Percentiles rank a stretch among this genome's conserved stretches.
Conservation (phyloP, 176 grass and related monocot species). For the Chrysopogon serrulatus region DNA sequence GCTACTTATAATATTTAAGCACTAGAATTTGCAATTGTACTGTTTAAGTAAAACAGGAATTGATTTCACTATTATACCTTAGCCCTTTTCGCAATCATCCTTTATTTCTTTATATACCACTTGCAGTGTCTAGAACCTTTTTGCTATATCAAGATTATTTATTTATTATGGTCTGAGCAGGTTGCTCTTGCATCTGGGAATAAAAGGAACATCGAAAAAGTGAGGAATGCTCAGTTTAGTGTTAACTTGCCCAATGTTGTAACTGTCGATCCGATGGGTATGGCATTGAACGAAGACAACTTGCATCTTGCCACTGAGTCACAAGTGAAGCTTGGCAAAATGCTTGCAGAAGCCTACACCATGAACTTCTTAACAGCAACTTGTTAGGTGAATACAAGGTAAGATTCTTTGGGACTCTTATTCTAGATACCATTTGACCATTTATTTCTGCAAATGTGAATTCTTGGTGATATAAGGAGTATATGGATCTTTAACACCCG, state of each 20-base stretch:
- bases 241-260: constrained; percentile 71
- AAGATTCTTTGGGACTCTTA: neutral
- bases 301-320: constrained; percentile 74
- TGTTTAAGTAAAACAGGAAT: neutral
- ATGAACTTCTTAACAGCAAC: constrained; percentile 21
- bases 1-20: neutral
- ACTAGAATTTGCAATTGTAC: neutral
- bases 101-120: neutral
- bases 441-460: constrained; percentile 1
- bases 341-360: constrained; percentile 75
- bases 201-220: constrained; percentile 59
- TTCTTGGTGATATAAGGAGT: neutral
- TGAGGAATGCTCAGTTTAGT: constrained; percentile 67
- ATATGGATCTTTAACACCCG: neutral
- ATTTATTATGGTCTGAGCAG: constrained; percentile 37
- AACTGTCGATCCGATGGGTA: constrained; percentile 73
- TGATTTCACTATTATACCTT: neutral
- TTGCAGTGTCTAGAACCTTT: neutral
- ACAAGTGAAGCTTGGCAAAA: constrained; percentile 80
- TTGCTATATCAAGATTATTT: neutral
- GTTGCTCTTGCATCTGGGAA: constrained; percentile 85
- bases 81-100: neutral
- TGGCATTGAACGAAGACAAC: constrained; percentile 61
- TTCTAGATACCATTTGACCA: neutral
- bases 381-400: constrained; percentile 25